Conservation (phyloP, 2,329 filamentous ascomycete genomes). For the Epichloe baconii region DNA sequence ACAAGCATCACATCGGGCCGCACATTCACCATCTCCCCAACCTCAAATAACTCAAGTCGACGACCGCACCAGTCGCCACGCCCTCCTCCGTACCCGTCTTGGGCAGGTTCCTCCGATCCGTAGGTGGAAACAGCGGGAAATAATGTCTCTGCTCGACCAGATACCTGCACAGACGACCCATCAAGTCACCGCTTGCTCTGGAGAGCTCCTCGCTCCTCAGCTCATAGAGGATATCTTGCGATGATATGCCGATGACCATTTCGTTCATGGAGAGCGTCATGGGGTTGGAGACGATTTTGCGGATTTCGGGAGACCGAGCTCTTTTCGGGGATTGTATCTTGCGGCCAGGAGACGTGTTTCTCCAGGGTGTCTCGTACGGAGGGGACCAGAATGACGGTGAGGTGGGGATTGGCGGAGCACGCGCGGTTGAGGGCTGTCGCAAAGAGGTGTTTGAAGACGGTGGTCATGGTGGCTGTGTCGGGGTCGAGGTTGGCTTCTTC, state of each 20-base stretch:
- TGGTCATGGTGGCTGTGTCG: slow-evolving; percentile 66
- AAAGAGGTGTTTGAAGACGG: slow-evolving; percentile 73
- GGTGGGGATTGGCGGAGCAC: slow-evolving; percentile 53
- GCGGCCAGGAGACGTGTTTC: slow-evolving; percentile 78
- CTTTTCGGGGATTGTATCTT: slow-evolving; percentile 49
- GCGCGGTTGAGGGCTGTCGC: slow-evolving; percentile 61
- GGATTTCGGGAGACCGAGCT: slow-evolving; percentile 66
- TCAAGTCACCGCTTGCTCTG: slow-evolving; percentile 33
- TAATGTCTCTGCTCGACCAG: slow-evolving; percentile 85
- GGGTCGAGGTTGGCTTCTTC: slow-evolving; percentile 54
- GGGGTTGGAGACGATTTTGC: slow-evolving; percentile 74
- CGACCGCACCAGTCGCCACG: slow-evolving; percentile 56
- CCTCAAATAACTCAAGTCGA: slow-evolving; percentile 77
- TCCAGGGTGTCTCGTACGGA: slow-evolving; percentile 71
- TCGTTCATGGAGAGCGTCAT: slow-evolving; percentile 86
- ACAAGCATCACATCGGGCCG: slow-evolving; percentile 73
- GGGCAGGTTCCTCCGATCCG: slow-evolving; percentile 52
- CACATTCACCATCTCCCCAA: slow-evolving; percentile 79
- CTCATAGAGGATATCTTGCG: slow-evolving; percentile 75
- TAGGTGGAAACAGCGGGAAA: slow-evolving; percentile 76
- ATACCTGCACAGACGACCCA: slow-evolving; percentile 61
- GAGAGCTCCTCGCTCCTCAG: slow-evolving; percentile 58
- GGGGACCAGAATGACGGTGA: slow-evolving; percentile 72
- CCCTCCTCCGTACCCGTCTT: slow-evolving; percentile 49
- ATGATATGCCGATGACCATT: slow-evolving; percentile 65